These are phyloP conservation scores for Chaetomium cochliodes DNA, from an alignment of 495 filamentous ascomycete genomes.

Conservation along the genomic window DNA sequence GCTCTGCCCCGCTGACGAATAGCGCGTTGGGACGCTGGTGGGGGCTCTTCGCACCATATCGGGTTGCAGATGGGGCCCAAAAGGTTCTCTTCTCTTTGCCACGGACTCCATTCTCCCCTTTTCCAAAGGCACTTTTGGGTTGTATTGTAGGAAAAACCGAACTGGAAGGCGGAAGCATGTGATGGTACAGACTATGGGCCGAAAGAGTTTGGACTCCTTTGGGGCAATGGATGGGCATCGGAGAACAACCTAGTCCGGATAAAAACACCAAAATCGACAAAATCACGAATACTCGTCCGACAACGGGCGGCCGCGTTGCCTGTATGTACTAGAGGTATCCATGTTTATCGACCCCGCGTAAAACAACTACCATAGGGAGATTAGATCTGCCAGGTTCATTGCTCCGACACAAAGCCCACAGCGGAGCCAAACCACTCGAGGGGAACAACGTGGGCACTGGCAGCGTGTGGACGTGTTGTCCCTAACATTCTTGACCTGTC, in stretches of 20 bases:
- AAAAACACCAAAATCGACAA: too few relatives aligned
- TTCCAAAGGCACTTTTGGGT: too few relatives aligned
- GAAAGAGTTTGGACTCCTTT: too few relatives aligned
- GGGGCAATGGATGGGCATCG: too few relatives aligned
- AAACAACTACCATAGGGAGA: slow-evolving; percentile 15
- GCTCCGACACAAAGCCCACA: background rate
- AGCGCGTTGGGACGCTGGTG: background rate
- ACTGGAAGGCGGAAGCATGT: too few relatives aligned
- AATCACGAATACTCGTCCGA: background rate
- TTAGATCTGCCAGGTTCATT: slow-evolving; percentile 22
- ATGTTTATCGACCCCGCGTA: slow-evolving; percentile 23
- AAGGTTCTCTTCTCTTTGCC: background rate
- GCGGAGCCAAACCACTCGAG: slow-evolving; percentile 8
- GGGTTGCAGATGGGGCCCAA: background rate
- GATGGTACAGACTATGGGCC: too few relatives aligned
- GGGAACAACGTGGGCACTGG: slow-evolving; percentile 10
- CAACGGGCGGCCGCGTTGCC: background rate
- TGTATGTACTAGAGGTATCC: slow-evolving; percentile 8
- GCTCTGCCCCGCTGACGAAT: slow-evolving; percentile 2
- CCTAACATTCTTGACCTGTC: slow-evolving; percentile 15
- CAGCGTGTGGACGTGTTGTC: background rate
- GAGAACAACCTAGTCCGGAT: too few relatives aligned
- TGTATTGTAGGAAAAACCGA: too few relatives aligned
- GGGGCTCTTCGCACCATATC: background rate
- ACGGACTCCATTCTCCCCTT: background rate